phyloP scores from a whole-genome alignment of 768 basidiomycete species.

The Boletus subcaerulescens region DNA sequence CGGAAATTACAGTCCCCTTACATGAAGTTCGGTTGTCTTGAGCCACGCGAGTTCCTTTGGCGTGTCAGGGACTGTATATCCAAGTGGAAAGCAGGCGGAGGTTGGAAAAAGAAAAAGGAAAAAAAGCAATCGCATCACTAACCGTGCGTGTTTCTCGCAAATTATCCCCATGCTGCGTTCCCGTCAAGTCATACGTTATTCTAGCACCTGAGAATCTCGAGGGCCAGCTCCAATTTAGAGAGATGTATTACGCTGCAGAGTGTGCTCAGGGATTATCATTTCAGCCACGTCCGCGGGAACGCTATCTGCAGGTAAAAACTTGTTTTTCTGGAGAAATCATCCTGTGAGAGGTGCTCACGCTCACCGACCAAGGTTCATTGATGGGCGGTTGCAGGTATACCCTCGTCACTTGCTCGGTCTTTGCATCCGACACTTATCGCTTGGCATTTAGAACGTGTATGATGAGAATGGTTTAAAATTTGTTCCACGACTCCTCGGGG shows the following conservation, averaged over 20 bases:
- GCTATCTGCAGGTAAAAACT: constrained; percentile 10
- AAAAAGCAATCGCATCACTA: neutral
- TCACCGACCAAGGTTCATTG: constrained; percentile 4
- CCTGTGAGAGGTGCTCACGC: constrained; percentile 1
- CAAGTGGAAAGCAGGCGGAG: constrained; percentile 4
- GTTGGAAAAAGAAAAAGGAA: neutral
- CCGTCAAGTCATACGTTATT: neutral
- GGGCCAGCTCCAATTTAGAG: constrained; percentile 3
- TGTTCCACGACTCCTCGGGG: constrained; percentile 16
- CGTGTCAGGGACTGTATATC: constrained; percentile 6
- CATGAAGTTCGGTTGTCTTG: constrained; percentile 22
- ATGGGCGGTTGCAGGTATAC: constrained; percentile 9
- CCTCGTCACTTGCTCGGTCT: neutral
- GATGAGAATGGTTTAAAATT: constrained; percentile 4
- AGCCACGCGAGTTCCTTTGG: constrained; percentile 19
- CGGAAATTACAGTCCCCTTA: constrained; percentile 22
- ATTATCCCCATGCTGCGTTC: neutral
- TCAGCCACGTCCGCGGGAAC: constrained; percentile 22
- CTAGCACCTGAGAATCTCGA: constrained; percentile 10
- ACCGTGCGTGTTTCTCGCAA: constrained; percentile 11
- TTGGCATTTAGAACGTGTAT: neutral
- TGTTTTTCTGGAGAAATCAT: neutral
- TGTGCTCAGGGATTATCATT: constrained; percentile 4
- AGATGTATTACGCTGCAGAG: constrained; percentile 6
- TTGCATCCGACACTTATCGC: neutral